Evolutionary conservation across 2,329 filamentous ascomycete genomes (phyloP), one percentile per base, ranked within the genome.

Genomic region (Dryadomyces sulphureus): DNA sequence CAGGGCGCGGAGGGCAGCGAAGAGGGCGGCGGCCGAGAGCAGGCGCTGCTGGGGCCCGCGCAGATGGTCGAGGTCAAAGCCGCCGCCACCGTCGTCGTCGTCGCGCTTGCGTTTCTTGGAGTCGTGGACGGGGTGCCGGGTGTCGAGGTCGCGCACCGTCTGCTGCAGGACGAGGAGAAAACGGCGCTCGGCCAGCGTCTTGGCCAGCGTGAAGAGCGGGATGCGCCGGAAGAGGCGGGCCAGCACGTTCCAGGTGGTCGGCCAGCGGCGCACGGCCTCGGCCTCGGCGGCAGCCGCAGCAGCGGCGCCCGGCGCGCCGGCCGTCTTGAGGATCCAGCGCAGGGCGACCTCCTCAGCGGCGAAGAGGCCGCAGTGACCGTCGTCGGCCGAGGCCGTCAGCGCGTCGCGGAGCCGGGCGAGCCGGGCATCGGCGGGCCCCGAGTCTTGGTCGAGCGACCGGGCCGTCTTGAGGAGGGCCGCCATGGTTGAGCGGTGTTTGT

Each of bases 101-200:
- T n/a, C n/a, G n/a, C n/a, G 64, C 58, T 77, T 77, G 48, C 69
- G 60, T 54, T 73, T 73, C 35, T 60, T 59, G 6, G 65, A 58
- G 36, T 4, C 54, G 50, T 22, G 57, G 56, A 0, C 51, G 50
- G n/a, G 27, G 27, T 32, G 6, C 9, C 63, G 57, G 55, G 57
- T 1, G 68, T 34, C 67, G 34, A 73, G 53, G 21, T 87, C 81
- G 41, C 75, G 69, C 41, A 88, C 62, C 0, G 80, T 75, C 54
- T 77, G 73, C 54, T 80, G 76, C 38, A 93, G 59, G 9, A 86
- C 73, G 1, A 64, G 62, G 30, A 84, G 63, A 45, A 93, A 85
- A 40, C 76, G 72, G 47, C 80, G 70, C 48, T 88, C 79, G 20
- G 76, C 78, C 7, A 94, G 68, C 4, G 83, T 77, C 48, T 79